These are phyloP conservation scores for Colletotrichum sp. DNA, from an alignment of 2,329 filamentous ascomycete genomes.

Conservation along the genomic window DNA sequence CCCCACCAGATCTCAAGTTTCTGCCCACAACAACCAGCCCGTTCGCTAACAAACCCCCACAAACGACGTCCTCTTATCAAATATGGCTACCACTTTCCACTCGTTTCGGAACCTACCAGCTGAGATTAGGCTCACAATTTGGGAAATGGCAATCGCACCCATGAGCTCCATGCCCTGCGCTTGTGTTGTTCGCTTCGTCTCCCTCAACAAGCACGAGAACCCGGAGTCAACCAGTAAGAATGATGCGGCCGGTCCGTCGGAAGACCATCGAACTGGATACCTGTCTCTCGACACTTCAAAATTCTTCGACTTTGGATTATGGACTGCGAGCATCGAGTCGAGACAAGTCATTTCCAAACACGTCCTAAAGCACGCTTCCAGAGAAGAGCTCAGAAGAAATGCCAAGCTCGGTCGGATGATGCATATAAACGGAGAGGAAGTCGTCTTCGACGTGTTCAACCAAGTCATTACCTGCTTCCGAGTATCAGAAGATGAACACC, in stretches of 20 bases:
- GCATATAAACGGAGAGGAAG: not conserved
- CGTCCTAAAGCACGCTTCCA: not conserved
- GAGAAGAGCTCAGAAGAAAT: not conserved
- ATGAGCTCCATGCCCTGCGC: not conserved
- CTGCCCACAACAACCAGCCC: no score
- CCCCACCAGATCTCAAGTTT: no score
- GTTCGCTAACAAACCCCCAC: no score
- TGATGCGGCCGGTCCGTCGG: not conserved
- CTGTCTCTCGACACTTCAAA: accelerated
- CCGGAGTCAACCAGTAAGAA: not conserved
- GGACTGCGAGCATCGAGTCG: not conserved
- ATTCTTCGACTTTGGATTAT: not conserved
- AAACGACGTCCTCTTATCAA: no score
- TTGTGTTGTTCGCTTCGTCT: not conserved
- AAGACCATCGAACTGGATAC: not conserved
- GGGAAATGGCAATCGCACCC: not conserved
- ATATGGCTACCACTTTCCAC: not conserved
- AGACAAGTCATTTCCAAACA: not conserved
- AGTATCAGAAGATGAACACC: not conserved
- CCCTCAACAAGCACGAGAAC: accelerated
- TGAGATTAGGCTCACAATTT: not conserved
- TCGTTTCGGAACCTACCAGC: accelerated
- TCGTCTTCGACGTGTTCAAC: not conserved
- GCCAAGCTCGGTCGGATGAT: not conserved
- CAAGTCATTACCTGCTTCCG: not conserved